Evolutionary conservation across 306 rosid genomes (phyloP).

Genomic region (Sophora flavescens): DNA sequence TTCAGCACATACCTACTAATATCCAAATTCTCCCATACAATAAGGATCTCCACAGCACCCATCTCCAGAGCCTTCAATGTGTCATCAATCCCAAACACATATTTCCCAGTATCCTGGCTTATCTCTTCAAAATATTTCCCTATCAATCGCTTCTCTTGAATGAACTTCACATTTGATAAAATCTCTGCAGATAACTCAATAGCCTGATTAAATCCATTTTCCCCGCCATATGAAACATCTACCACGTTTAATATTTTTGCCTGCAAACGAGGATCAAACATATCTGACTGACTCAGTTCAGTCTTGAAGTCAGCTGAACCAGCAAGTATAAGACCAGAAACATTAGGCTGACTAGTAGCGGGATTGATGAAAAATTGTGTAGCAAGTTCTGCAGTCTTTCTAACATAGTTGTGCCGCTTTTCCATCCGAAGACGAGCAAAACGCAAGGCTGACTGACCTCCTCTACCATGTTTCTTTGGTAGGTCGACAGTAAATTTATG

Average conservation of each 20-base stretch:
- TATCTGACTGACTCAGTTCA: conserved; percentile 75
- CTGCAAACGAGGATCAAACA: conserved; percentile 77
- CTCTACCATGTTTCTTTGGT: conserved; percentile 82
- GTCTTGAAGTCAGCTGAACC: conserved; percentile 82
- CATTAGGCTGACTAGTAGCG: conserved; percentile 77
- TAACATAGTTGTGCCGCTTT: conserved; percentile 72
- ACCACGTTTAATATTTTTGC: conserved; percentile 71
- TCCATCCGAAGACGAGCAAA: conserved; percentile 82
- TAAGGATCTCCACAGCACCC: conserved; percentile 79
- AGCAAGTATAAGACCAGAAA: conserved; percentile 69
- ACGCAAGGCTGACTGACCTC: conserved; percentile 80
- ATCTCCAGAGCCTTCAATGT: conserved; percentile 72
- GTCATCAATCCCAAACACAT: conserved; percentile 76
- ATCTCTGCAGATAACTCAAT: conserved; percentile 73
- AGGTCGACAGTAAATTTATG: conserved; percentile 73
- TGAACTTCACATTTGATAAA: conserved; percentile 72
- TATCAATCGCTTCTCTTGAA: conserved; percentile 71
- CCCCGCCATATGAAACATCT: conserved; percentile 78
- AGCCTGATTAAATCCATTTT: conserved; percentile 76
- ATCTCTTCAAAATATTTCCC: conserved; percentile 78
- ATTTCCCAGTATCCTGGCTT: conserved; percentile 79
- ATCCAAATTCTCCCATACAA: conserved; percentile 82
- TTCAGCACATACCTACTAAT: conserved; percentile 64
- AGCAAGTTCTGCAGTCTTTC: conserved; percentile 79
- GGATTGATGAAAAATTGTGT: conserved; percentile 76